Percentiles rank a stretch among this genome's conserved stretches.
phyloP scores from a whole-genome alignment of 2,329 filamentous ascomycete species.

The Claviceps purpurea region DNA sequence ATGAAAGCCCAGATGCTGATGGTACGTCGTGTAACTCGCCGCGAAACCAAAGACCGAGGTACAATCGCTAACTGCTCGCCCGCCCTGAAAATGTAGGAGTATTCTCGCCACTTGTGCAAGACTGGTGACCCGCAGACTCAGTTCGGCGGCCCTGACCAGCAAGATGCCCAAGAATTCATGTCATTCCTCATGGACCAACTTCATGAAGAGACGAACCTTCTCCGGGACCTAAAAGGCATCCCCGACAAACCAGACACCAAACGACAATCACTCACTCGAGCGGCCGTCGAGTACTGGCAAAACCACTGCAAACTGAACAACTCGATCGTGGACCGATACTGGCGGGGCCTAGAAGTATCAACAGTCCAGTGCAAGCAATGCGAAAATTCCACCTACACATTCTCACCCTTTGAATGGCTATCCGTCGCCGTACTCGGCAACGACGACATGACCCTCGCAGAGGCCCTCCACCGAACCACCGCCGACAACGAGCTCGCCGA shows the following conservation, averaged over 20 bases:
- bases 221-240: slow-evolving; percentile 27
- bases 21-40: slow-evolving; percentile 27
- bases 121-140: slow-evolving; percentile 17
- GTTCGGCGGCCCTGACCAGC: slow-evolving; percentile 65
- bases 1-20: slow-evolving; percentile 44
- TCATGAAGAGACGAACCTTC: slow-evolving; percentile 69
- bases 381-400: slow-evolving; percentile 33
- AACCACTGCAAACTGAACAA: slow-evolving; percentile 54
- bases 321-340: slow-evolving; percentile 68
- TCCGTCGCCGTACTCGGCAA: slow-evolving; percentile 25
- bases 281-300: slow-evolving; percentile 63
- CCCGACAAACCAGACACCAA: slow-evolving; percentile 20
- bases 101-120: slow-evolving; percentile 29
- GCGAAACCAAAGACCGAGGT: not conserved
- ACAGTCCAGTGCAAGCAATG: slow-evolving; percentile 54
- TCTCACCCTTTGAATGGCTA: slow-evolving; percentile 40
- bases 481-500: slow-evolving; percentile 53
- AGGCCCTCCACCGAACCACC: slow-evolving; percentile 59
- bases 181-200: slow-evolving; percentile 69
- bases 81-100: slow-evolving; percentile 30
- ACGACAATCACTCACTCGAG: slow-evolving; percentile 28
- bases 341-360: slow-evolving; percentile 63
- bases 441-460: slow-evolving; percentile 29
- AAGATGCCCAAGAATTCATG: slow-evolving; percentile 86
- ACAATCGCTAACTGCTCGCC: not conserved